Evolutionary conservation across 2,329 filamentous ascomycete genomes (phyloP).

Genomic region (Neocatenulostroma microsporum): DNA sequence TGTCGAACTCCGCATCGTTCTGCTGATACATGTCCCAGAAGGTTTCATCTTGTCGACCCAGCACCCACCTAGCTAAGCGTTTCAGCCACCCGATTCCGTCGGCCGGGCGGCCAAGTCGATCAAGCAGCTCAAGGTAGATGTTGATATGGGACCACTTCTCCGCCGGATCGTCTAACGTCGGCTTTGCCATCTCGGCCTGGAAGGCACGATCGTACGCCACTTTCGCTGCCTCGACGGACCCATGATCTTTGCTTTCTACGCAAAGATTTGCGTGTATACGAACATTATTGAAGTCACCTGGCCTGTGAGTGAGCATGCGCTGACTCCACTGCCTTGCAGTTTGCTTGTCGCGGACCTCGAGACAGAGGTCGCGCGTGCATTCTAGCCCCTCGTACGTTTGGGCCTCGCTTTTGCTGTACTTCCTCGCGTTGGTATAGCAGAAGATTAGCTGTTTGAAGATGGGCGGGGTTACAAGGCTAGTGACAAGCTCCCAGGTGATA

Average conservation of each 20-base stretch:
- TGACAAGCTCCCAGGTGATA: no score
- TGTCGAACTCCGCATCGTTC: constrained; percentile 89
- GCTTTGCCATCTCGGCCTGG: constrained; percentile 23
- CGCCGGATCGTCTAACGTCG: constrained; percentile 31
- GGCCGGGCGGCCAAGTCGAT: constrained; percentile 49
- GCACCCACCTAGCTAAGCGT: constrained; percentile 68
- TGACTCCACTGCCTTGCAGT: constrained; percentile 41
- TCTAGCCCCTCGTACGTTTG: no score
- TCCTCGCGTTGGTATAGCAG: neutral
- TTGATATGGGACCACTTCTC: constrained; percentile 73
- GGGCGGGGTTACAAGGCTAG: no score
- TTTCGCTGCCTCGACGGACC: constrained; percentile 21
- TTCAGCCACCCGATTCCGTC: constrained; percentile 65
- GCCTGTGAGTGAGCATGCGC: constrained; percentile 38
- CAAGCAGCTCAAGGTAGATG: constrained; percentile 75
- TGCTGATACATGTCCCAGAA: constrained; percentile 64
- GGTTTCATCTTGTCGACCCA: constrained; percentile 63
- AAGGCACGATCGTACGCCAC: constrained; percentile 46
- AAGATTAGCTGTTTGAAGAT: no score
- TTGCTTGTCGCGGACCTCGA: constrained; percentile 33
- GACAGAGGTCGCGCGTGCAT: no score
- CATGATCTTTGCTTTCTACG: constrained; percentile 16
- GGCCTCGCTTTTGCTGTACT: constrained; percentile 1
- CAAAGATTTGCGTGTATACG: constrained; percentile 51
- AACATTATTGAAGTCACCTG: constrained; percentile 48